Evolutionary conservation across 1,284 basidiomycete species (phyloP).

Genomic region (Ustilago shanxiensis): DNA sequence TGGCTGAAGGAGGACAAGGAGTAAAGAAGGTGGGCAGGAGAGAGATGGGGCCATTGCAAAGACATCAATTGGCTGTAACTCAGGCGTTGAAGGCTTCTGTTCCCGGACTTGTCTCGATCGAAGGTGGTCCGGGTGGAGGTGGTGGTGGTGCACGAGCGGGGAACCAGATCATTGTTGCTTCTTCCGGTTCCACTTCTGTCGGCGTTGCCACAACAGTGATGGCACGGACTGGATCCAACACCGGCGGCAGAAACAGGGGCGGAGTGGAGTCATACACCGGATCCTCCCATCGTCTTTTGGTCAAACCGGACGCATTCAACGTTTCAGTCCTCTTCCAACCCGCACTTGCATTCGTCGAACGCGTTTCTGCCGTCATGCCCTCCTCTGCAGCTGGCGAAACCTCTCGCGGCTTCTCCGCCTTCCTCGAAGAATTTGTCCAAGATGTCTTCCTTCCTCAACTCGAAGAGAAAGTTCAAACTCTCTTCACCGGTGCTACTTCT

Average conservation of each 20-base stretch:
- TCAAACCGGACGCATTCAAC: conserved; percentile 93
- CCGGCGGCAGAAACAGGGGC: conserved; percentile 1
- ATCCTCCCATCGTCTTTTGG: conserved; percentile 85
- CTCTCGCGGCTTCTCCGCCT: conserved; percentile 76
- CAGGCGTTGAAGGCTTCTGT: conserved; percentile 88
- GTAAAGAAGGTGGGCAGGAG: conserved; percentile 72
- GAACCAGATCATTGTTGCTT: conserved; percentile 39
- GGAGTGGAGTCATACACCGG: conserved; percentile 30
- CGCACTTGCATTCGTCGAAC: conserved; percentile 85
- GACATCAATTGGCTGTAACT: conserved; percentile 87
- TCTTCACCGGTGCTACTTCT: conserved; percentile 52
- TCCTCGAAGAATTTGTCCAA: conserved; percentile 93
- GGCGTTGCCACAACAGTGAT: background rate
- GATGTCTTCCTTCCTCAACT: conserved; percentile 93
- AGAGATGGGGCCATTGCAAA: conserved; percentile 74
- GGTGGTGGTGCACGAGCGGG: conserved; percentile 8
- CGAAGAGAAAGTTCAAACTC: conserved; percentile 83
- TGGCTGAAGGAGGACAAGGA: conserved; percentile 73
- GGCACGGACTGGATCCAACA: background rate
- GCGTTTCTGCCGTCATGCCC: conserved; percentile 71
- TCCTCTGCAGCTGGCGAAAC: conserved; percentile 58
- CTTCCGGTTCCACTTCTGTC: conserved; percentile 10
- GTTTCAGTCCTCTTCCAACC: conserved; percentile 94
- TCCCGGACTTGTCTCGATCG: conserved; percentile 82
- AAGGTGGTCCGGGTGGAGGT: conserved; percentile 14